Conservation (phyloP, 2,329 filamentous ascomycete genomes). For the Aspergillus uvarum region DNA sequence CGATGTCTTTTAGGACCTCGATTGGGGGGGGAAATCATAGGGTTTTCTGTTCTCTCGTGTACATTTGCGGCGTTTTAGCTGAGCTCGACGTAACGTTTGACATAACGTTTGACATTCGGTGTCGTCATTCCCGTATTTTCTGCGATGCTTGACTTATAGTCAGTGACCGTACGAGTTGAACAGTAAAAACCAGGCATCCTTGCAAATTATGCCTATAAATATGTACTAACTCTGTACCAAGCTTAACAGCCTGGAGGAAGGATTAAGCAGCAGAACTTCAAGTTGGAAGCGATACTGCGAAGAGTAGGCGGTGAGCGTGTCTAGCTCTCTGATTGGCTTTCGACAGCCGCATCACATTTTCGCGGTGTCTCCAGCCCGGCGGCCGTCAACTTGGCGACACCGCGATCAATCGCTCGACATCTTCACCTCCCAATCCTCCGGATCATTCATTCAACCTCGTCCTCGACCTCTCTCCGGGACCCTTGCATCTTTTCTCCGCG, state of each 20-base stretch:
- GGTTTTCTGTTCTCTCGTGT: neutral
- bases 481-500: neutral
- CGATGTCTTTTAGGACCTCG: slow-evolving; percentile 19
- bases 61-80: neutral
- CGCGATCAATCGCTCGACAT: slow-evolving; percentile 4
- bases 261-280: neutral
- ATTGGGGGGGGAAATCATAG: neutral
- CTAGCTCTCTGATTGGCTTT: slow-evolving; percentile 25
- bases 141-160: too few species aligned
- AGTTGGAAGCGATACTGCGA: neutral
- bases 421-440: neutral
- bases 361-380: slow-evolving; percentile 21
- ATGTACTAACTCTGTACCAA: neutral
- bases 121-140: too few species aligned
- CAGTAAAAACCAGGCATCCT: too few species aligned
- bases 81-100: neutral
- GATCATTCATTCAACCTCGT: slow-evolving; percentile 10
- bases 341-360: slow-evolving; percentile 36
- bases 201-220: neutral
- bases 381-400: slow-evolving; percentile 15
- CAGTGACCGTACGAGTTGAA: too few species aligned
- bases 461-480: neutral
- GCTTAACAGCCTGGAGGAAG: neutral
- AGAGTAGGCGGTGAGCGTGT: slow-evolving; percentile 26
- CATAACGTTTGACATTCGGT: neutral